Base-by-base conservation (phyloP, 1,284 basidiomycete species). In the Phenoliferia sp. region DNA sequence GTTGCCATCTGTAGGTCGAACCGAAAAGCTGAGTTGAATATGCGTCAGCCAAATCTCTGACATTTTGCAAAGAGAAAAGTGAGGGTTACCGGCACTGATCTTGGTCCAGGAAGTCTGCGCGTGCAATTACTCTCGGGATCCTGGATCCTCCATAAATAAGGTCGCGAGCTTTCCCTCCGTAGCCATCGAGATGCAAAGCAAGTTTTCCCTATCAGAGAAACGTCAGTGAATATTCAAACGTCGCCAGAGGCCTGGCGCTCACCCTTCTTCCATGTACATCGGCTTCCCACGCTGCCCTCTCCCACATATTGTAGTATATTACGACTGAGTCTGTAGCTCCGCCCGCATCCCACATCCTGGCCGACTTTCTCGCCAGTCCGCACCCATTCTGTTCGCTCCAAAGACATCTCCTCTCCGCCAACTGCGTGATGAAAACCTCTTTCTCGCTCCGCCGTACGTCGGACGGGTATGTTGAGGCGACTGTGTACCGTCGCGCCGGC, bases 221-320 rank as follows among this genome's bases (percentile, higher is more conserved):
- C 6, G 29, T 55, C 1, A 62, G 62, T 3, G 35, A 26, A 32
- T 22, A 3, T 4, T 33, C 35, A 7, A 22, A 9, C 5, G 50
- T 28, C 28, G 17, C 17, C 19, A 31, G 32, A 22, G 17, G 17
- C 5, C 17, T 16, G 32, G 72, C 28, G n/a, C 78, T 67, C 56
- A 92, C 92, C 85, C 92, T 94, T 78, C 86, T 88, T 2, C 80
- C 79, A 74, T 90, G 88, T 72, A 85, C 84, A 16, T 88, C 78
- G 3, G 4, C 1, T 44, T 71, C 71, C 80, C 90, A 95, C 3
- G 85, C 85, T 10, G 84, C 87, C 57, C 89, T 82, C 67, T 90
- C 86, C 78, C 92, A 94, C 3, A 94, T 83, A 73, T 93, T 91
- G 81, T 87, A 94, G 77, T 88, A 93, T 15, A 90, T 87, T 68